Conservation (phyloP, 1,284 basidiomycete genomes). For the Ceratobasidium sp. region DNA sequence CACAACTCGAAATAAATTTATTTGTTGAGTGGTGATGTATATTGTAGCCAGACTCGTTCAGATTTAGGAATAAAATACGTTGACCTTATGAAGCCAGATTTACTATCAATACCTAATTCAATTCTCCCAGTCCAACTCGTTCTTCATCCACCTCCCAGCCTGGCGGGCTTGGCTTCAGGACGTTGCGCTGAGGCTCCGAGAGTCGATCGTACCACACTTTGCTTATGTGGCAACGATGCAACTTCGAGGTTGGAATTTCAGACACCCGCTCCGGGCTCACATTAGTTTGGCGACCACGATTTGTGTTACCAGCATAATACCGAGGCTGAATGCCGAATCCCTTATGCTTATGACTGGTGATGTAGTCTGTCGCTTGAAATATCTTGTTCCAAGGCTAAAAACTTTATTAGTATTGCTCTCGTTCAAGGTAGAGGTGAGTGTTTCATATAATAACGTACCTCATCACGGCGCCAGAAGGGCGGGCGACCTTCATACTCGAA, state of each 20-base stretch:
- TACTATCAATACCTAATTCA: background rate
- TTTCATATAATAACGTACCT: background rate
- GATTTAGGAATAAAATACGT: too few relatives aligned
- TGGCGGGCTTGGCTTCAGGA: background rate
- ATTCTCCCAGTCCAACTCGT: too few relatives aligned
- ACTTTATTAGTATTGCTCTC: background rate
- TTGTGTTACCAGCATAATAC: background rate
- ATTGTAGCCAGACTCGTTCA: too few relatives aligned
- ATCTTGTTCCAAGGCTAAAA: background rate
- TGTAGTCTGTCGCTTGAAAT: background rate
- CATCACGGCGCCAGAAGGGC: background rate
- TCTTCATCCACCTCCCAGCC: slow-evolving; percentile 10
- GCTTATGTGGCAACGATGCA: background rate
- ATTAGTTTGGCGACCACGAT: background rate
- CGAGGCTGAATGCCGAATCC: background rate
- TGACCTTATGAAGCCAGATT: too few relatives aligned
- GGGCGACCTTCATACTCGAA: background rate
- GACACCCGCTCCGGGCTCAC: background rate
- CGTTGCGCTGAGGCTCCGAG: background rate
- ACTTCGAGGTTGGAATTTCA: background rate
- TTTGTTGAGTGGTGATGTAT: too few relatives aligned
- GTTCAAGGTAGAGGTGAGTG: too few relatives aligned
- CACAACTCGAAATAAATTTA: too few relatives aligned
- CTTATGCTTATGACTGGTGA: background rate
- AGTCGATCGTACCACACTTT: background rate